Conservation (phyloP, 2,329 filamentous ascomycete species). For the Hypomyces rosellus region DNA sequence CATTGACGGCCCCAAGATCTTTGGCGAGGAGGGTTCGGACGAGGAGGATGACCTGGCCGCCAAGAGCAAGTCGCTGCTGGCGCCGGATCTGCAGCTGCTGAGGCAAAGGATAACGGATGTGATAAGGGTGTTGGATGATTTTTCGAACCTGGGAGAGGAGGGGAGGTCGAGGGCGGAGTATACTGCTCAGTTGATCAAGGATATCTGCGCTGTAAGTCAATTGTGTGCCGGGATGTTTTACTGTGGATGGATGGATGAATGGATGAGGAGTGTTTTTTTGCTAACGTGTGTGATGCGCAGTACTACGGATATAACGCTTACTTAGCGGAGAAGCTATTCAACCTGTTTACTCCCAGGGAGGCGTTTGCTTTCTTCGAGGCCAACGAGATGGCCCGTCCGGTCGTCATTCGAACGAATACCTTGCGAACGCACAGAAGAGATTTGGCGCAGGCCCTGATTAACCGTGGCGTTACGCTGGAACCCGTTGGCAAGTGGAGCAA, state of each 20-base stretch:
- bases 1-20: constrained; percentile 68
- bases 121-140: constrained; percentile 84
- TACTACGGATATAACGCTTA: constrained; percentile 97
- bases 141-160: constrained; percentile 72
- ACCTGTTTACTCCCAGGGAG: constrained; percentile 85
- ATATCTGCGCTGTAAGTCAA: constrained; percentile 61
- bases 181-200: constrained; percentile 75
- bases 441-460: constrained; percentile 88
- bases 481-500: constrained; percentile 99
- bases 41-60: constrained; percentile 54
- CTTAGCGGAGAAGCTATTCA: constrained; percentile 92
- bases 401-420: constrained; percentile 96
- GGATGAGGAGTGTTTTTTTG: not conserved
- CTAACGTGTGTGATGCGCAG: constrained; percentile 1
- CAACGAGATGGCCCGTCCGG: constrained; percentile 88
- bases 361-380: constrained; percentile 98
- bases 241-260: not conserved
- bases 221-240: not conserved
- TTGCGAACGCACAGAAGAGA: constrained; percentile 70
- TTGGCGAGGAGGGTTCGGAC: constrained; percentile 50
- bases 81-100: constrained; percentile 84
- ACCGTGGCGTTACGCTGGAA: constrained; percentile 91
- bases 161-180: constrained; percentile 84
- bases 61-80: constrained; percentile 59
- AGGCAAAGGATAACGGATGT: constrained; percentile 88